Conservation (phyloP, 768 basidiomycete genomes). For the Collybia mongolica region DNA sequence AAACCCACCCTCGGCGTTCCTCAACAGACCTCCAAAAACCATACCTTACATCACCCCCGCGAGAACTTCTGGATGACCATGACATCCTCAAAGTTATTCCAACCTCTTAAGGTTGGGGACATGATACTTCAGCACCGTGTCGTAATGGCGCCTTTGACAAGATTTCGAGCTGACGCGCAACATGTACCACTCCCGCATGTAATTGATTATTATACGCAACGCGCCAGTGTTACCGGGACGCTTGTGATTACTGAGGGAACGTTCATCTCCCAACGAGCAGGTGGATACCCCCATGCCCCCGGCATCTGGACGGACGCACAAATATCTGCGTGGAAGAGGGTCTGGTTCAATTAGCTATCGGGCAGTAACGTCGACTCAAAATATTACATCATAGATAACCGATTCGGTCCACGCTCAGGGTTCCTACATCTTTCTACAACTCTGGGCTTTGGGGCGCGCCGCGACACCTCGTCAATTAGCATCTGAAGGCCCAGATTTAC, state of each 20-base stretch:
- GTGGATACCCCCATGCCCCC: constrained; percentile 30
- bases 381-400: constrained; percentile 6
- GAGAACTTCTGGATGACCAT: not conserved
- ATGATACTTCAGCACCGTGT: constrained; percentile 40
- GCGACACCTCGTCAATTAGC: not conserved
- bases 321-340: constrained; percentile 43
- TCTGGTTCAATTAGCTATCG: constrained; percentile 10
- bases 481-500: constrained; percentile 30
- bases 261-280: constrained; percentile 27
- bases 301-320: constrained; percentile 45
- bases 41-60: too few species aligned
- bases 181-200: constrained; percentile 30
- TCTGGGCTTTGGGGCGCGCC: constrained; percentile 48
- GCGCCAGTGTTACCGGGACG: constrained; percentile 25
- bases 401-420: constrained; percentile 27
- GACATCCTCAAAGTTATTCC: constrained; percentile 28
- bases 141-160: constrained; percentile 46
- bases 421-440: constrained; percentile 43
- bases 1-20: too few species aligned
- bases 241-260: constrained; percentile 40
- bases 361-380: not conserved
- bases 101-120: constrained; percentile 35
- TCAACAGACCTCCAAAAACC: too few species aligned
- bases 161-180: constrained; percentile 29
- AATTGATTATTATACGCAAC: constrained; percentile 25